A percentile compares a stretch with the other conserved stretches of the same genome.
phyloP scores from a whole-genome alignment of 192 early-diverging fungal genomes.

The Gaertneriomyces semiglobifer region DNA sequence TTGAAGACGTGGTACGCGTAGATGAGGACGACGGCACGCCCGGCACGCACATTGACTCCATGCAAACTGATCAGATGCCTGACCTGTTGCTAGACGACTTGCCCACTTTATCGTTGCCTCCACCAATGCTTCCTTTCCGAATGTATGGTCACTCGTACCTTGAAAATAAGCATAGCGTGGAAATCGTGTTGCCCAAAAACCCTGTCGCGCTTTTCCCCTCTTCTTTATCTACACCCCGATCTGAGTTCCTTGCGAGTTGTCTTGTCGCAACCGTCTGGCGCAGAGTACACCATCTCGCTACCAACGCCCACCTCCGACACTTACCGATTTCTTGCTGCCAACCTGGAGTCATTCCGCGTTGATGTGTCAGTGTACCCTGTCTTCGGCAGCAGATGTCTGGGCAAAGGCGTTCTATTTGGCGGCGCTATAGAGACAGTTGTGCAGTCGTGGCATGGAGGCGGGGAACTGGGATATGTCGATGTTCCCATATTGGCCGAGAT shows the following conservation, averaged over 20 bases:
- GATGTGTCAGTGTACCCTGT: slow-evolving; percentile 96
- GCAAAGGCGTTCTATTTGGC: slow-evolving; percentile 74
- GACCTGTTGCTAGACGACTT: slow-evolving; percentile 65
- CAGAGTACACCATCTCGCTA: slow-evolving; percentile 87
- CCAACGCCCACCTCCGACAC: slow-evolving; percentile 82
- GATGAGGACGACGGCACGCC: background rate
- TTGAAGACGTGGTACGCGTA: slow-evolving; percentile 42
- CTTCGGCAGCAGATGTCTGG: slow-evolving; percentile 92
- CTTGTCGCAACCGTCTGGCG: slow-evolving; percentile 82
- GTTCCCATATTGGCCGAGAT: background rate
- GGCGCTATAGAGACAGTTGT: slow-evolving; percentile 45
- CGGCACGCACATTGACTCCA: too few relatives aligned
- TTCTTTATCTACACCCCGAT: slow-evolving; percentile 20
- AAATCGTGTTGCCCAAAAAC: slow-evolving; percentile 54
- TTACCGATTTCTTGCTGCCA: slow-evolving; percentile 82
- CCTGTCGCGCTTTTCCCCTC: slow-evolving; percentile 48
- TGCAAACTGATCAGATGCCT: too few relatives aligned
- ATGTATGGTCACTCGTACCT: slow-evolving; percentile 98
- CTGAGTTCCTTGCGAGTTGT: slow-evolving; percentile 76
- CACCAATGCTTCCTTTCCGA: slow-evolving; percentile 96
- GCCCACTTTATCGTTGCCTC: slow-evolving; percentile 90
- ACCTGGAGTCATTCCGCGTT: slow-evolving; percentile 64
- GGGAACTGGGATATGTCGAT: slow-evolving; percentile 20
- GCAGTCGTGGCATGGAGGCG: slow-evolving; percentile 25
- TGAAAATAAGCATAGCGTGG: slow-evolving; percentile 83